A percentile compares a stretch with the other conserved stretches of the same genome.
These are phyloP conservation scores for Penstemon eatonii DNA, from an alignment of 257 asterid species.

Conservation along the genomic window DNA sequence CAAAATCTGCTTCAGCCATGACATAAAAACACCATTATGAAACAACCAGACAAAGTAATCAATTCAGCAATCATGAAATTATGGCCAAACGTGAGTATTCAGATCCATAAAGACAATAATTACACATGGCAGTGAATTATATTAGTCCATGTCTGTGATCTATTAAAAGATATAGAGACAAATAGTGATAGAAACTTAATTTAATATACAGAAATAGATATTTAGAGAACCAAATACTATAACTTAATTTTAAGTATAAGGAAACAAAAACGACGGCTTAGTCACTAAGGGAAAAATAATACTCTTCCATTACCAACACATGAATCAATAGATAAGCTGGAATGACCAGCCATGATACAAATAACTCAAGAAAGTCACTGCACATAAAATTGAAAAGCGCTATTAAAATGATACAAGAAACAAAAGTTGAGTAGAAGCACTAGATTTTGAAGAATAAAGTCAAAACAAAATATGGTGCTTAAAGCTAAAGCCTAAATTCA, in stretches of 20 bases:
- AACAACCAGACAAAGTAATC: constrained; percentile 26
- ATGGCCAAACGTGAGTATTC: constrained; percentile 6
- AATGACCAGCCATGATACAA: not conserved
- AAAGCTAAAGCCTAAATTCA: constrained; percentile 15
- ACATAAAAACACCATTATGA: constrained; percentile 11
- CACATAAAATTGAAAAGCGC: not conserved
- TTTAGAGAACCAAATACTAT: not conserved
- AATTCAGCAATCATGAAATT: constrained; percentile 23
- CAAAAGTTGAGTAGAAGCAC: not conserved
- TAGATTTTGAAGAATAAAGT: not conserved
- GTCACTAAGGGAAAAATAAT: not conserved
- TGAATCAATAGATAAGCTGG: constrained; percentile 1
- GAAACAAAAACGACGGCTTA: too few species aligned
- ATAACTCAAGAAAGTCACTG: not conserved
- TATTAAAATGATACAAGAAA: constrained; percentile 16
- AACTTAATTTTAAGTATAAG: too few species aligned
- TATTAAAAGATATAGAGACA: too few species aligned
- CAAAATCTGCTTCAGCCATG: constrained; percentile 61
- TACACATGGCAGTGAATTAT: too few species aligned
- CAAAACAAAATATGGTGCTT: not conserved
- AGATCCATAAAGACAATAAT: not conserved
- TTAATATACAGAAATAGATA: not conserved
- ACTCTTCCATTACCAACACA: constrained; percentile 15
- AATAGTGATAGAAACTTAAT: not conserved
- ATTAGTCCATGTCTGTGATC: too few species aligned